Evolutionary conservation across 2,329 filamentous ascomycete species (phyloP), one percentile per base, ranked within the genome.

Genomic region (Sclerotinia spermophila): DNA sequence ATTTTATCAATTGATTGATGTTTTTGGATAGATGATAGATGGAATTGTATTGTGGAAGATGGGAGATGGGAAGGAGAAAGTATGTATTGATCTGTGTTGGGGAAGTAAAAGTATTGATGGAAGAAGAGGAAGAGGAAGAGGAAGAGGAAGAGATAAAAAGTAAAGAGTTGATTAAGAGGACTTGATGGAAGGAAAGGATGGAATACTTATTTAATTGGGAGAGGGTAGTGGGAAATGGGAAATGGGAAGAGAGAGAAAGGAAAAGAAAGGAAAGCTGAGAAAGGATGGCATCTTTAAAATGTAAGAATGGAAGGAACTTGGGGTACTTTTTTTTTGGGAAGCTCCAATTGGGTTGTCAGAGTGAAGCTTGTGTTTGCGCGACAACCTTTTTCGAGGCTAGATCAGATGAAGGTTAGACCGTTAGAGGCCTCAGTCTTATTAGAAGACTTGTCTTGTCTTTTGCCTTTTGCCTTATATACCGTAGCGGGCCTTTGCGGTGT

Each of bases 171-270:
- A 67, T 42, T 27, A 56, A 58, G 51, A 45, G 53, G 44, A 17
- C 40, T 30, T 13, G 48, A 51, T 27, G 45, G n/a, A 55, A 65
- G 69, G 70, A 68, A 70, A 65, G 51, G 65, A 38, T 60, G 68
- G 64, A 58, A 71, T 73, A 75, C 73, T 74, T 73, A 71, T 61
- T 56, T 68, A 45, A 58, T 71, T 72, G 70, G 72, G 69, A 68
- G 51, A 15, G 62, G 60, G n/a, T n/a, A n/a, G n/a, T n/a, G n/a
- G n/a, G n/a, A n/a, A n/a, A n/a, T n/a, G 24, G 45, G 48, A 58
- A 45, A 71, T 15, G 5, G 40, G 44, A n/a, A n/a, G 21, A 40
- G 35, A 11, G 7, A 61, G 58, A 67, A 68, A 70, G 53, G 66
- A 67, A 62, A 65, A 65, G 59, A 65, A 72, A 70, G 61, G 67